Evolutionary conservation across 768 basidiomycete species (phyloP), one percentile per base, ranked within the genome.

Genomic region (Peribolospora kevripleyi): DNA sequence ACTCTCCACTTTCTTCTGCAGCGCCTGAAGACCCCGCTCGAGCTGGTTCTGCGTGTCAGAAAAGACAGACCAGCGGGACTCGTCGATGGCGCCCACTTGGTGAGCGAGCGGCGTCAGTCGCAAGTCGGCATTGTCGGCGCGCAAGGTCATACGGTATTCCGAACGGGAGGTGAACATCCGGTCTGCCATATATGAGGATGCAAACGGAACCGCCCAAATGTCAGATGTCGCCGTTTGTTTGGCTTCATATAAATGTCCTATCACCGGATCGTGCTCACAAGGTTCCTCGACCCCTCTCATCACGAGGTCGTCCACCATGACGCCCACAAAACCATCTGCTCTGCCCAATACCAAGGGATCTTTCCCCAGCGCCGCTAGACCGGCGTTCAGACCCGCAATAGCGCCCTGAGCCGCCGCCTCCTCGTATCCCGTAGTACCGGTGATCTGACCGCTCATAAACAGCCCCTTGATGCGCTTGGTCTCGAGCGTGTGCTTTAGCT

Each of bases 341-440:
- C 87, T 76, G 8, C 79, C 77, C 42, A 90, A 65, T 3, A 78
- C 62, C 13, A 91, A 65, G 0, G 81, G 76, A 46, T 69, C 72
- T 10, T 68, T 64, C 2, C 59, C 61, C 3, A 71, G 70, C 6
- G 83, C 78, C 0, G 76, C 69, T 3, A 86, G 72, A 0, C 84
- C 87, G 0, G 87, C 87, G 55, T 91, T 90, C 52, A 84, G 78
- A 2, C 87, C 86, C 1, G 86, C 87, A 0, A 91, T 68, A n/a
- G 77, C 70, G 7, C 87, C 87, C 65, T 90, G 87, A 3, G 83
- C 84, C 2, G 84, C 87, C 1, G 87, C 87, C 68, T 91, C 87
- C 65, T 91, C 87, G 64, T 91, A 91, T 4, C 87, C 87, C 2
- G 87, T 91, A 1, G 87, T 91, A 73, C 82, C 82, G 60, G 88